A percentile compares a stretch with the other conserved stretches of the same genome.
phyloP scores from a whole-genome alignment of 2,329 filamentous ascomycete genomes.

The Berkeleyomyces basicola region DNA sequence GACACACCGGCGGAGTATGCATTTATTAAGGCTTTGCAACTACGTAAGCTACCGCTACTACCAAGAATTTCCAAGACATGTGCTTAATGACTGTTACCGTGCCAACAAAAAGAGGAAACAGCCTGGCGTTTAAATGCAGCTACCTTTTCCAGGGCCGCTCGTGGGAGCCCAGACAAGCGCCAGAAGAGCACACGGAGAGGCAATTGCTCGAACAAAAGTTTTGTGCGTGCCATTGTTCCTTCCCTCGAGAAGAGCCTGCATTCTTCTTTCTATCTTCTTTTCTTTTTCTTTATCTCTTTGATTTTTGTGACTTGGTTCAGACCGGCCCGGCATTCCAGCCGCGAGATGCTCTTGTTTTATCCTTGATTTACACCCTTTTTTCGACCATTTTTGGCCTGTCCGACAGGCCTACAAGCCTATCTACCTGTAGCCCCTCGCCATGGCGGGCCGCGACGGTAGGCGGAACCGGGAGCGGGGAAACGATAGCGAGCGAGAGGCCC shows the following conservation, averaged over 20 bases:
- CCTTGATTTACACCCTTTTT: not conserved
- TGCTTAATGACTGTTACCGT: not conserved
- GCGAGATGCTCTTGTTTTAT: not conserved
- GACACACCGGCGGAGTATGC: not conserved
- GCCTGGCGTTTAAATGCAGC: not conserved
- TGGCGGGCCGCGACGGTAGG: constrained; percentile 2
- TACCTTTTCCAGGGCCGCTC: not conserved
- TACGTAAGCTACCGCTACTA: not conserved
- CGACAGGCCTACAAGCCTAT: not conserved
- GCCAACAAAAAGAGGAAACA: not conserved
- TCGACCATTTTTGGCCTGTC: not conserved
- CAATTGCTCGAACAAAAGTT: not conserved
- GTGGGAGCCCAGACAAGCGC: not conserved
- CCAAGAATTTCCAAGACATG: not conserved
- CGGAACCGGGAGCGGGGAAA: constrained; percentile 13
- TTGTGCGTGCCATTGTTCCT: not conserved
- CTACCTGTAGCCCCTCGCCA: constrained; percentile 4
- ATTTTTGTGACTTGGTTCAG: not conserved
- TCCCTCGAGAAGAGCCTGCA: not conserved
- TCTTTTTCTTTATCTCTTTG: not conserved
- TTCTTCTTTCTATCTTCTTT: not conserved
- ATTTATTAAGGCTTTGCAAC: not conserved
- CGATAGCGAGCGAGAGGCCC: constrained; percentile 10
- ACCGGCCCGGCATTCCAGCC: too few species aligned
- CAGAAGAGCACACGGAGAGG: not conserved